These are phyloP conservation scores for Kurtzmaniella quercitrusa DNA, from an alignment of 1,139 yeast species.

Conservation along the genomic window DNA sequence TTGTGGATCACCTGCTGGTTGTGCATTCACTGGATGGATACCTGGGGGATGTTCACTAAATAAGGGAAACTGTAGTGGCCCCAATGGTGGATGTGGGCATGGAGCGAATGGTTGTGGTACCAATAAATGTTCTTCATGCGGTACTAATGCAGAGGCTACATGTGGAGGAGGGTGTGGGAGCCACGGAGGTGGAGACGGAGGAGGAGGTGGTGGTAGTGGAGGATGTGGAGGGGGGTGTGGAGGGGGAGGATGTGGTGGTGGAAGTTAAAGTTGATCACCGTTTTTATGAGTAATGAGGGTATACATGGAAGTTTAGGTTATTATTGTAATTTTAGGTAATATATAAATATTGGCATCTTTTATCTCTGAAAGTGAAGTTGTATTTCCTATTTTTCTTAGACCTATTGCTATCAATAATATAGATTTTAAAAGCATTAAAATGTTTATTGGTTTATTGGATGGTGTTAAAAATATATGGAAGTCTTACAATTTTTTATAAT, in stretches of 20 bases:
- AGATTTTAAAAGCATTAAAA: too few species aligned
- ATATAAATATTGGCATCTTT: too few species aligned
- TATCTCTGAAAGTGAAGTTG: too few species aligned
- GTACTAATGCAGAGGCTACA: not conserved
- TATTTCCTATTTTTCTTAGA: too few species aligned
- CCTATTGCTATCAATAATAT: too few species aligned
- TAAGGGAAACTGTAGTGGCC: not conserved
- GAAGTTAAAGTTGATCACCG: not conserved
- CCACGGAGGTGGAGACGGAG: not conserved
- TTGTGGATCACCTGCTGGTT: slow-evolving; percentile 3
- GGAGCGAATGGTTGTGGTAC: slow-evolving; percentile 1
- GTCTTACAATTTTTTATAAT: too few species aligned
- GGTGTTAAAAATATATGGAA: too few species aligned
- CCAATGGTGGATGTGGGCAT: slow-evolving; percentile 2
- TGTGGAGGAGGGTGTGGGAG: slow-evolving; percentile 2
- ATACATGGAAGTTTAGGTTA: not conserved
- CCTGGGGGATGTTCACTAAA: not conserved
- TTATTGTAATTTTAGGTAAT: too few species aligned
- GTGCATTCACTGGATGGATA: slow-evolving; percentile 2
- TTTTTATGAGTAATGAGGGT: not conserved
- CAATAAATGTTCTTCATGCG: not conserved
- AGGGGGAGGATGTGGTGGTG: not conserved
- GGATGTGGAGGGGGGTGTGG: not conserved
- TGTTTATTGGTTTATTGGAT: too few species aligned
- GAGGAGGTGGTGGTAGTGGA: not conserved